Evolutionary conservation across 2,329 filamentous ascomycete genomes (phyloP).

Genomic region (Calycina herbarum): DNA sequence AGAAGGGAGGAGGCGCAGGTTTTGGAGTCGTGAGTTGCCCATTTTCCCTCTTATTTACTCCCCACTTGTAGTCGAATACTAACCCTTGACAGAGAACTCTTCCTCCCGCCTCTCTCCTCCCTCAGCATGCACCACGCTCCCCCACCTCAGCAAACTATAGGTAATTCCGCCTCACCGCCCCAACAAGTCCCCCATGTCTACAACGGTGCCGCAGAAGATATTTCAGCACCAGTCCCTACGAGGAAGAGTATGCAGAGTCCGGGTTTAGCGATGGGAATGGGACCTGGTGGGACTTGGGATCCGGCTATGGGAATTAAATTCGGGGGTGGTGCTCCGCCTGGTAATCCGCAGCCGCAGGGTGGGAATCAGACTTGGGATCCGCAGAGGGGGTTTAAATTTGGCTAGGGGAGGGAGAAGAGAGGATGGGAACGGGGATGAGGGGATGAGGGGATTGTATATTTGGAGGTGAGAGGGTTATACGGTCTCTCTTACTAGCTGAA

Average conservation of each 20-base stretch:
- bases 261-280: conserved; percentile 38
- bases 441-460: not conserved
- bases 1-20: conserved; percentile 77
- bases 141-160: conserved; percentile 23
- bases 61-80: no score
- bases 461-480: no score
- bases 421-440: not conserved
- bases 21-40: conserved; percentile 65
- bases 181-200: conserved; percentile 27
- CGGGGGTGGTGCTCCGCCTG: conserved; percentile 43
- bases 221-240: conserved; percentile 49
- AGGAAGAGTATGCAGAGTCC: conserved; percentile 52
- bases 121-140: conserved; percentile 23
- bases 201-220: conserved; percentile 18
- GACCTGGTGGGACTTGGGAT: conserved; percentile 64
- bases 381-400: conserved; percentile 34
- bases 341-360: conserved; percentile 5
- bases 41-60: not conserved
- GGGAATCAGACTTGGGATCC: conserved; percentile 33
- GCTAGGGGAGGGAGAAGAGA: conserved; percentile 13
- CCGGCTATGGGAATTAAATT: conserved; percentile 83
- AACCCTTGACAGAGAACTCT: conserved; percentile 29
- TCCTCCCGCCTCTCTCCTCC: conserved; percentile 19
- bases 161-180: not conserved
- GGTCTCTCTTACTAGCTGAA: no score